Evolutionary conservation across 768 basidiomycete genomes (phyloP).

Genomic region (Lactarius hatsudake): DNA sequence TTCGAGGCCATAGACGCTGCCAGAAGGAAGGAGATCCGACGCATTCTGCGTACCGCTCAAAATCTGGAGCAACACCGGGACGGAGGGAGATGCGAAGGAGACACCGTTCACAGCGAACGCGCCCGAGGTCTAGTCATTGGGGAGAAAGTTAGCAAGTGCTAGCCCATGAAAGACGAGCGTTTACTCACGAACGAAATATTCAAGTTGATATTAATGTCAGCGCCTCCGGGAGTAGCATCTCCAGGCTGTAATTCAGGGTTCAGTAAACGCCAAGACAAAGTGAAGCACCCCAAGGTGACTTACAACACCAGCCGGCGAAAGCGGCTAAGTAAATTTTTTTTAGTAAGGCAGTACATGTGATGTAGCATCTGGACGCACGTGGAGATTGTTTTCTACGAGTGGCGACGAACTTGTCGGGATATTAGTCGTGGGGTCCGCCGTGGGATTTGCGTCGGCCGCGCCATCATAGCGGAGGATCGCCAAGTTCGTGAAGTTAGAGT

Average conservation of each 20-base stretch:
- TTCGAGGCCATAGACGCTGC: constrained; percentile 48
- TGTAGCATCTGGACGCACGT: constrained; percentile 5
- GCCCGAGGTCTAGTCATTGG: neutral
- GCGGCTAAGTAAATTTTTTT: constrained; percentile 17
- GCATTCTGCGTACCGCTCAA: constrained; percentile 51
- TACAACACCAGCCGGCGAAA: constrained; percentile 10
- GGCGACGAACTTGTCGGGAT: constrained; percentile 12
- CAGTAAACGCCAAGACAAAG: neutral
- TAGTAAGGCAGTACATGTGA: neutral
- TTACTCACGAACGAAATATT: constrained; percentile 27
- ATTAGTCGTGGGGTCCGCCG: constrained; percentile 2
- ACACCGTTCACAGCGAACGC: constrained; percentile 34
- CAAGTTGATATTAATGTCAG: constrained; percentile 29
- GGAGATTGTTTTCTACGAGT: constrained; percentile 18
- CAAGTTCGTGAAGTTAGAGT: constrained; percentile 13
- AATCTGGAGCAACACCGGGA: constrained; percentile 58
- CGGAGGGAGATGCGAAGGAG: constrained; percentile 41
- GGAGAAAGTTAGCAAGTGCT: neutral
- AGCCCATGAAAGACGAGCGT: neutral
- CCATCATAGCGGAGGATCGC: constrained; percentile 30
- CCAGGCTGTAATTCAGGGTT: constrained; percentile 20
- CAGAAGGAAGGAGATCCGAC: constrained; percentile 47
- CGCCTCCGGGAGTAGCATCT: constrained; percentile 16
- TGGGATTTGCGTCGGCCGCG: constrained; percentile 24
- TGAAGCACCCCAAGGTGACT: neutral